A percentile compares a stretch with the other conserved stretches of the same genome.
These are phyloP conservation scores for Fusarium nelsonii DNA, from an alignment of 2,329 filamentous ascomycete genomes.

Conservation along the genomic window DNA sequence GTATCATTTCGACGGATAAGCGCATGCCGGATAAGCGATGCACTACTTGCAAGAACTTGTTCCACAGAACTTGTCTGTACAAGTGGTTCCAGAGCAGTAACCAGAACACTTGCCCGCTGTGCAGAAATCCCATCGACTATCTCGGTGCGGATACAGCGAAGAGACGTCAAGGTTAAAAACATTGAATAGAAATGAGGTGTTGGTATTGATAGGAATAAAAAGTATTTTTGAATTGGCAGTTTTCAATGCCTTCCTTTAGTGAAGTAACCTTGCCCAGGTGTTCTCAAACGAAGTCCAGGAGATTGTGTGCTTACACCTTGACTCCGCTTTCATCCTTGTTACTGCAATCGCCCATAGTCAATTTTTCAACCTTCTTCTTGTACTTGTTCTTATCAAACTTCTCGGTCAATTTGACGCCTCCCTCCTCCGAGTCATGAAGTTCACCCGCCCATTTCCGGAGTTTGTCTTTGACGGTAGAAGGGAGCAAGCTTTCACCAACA, in stretches of 20 bases:
- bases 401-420: background rate
- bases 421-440: background rate
- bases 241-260: background rate
- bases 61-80: constrained; percentile 90
- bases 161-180: constrained; percentile 49
- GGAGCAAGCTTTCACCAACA: background rate
- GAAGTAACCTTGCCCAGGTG: background rate
- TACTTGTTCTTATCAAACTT: background rate
- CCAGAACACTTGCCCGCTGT: constrained; percentile 91
- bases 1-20: constrained; percentile 88
- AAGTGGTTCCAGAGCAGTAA: constrained; percentile 98
- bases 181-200: background rate
- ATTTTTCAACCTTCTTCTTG: background rate
- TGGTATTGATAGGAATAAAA: constrained; percentile 14
- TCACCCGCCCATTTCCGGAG: background rate
- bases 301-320: background rate
- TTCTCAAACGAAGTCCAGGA: background rate
- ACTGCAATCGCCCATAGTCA: background rate
- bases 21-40: constrained; percentile 93
- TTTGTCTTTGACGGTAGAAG: background rate
- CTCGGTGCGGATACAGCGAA: constrained; percentile 57
- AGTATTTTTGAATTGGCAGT: constrained; percentile 7
- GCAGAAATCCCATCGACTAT: constrained; percentile 85
- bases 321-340: constrained; percentile 11
- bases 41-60: constrained; percentile 91